These are phyloP conservation scores for Flaveria floridana DNA, from an alignment of 140 eudicot genomes.

Conservation along the genomic window DNA sequence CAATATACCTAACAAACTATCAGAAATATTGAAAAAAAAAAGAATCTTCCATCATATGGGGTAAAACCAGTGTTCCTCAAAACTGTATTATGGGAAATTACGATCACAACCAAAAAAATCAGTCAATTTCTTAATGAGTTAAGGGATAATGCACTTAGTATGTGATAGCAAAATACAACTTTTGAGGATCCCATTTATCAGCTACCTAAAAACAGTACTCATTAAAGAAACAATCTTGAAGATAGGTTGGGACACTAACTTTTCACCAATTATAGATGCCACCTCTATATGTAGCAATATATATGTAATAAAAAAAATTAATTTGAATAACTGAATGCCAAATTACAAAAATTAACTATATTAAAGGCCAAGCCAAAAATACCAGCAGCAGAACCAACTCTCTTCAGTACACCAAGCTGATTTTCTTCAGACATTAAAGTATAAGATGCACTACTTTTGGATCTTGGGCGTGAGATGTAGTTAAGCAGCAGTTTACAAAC, in stretches of 20 bases:
- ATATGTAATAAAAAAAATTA: neutral
- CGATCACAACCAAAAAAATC: neutral
- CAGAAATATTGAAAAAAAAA: neutral
- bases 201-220: conserved; percentile 11
- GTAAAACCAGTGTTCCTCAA: neutral
- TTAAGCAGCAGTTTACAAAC: conserved; percentile 69
- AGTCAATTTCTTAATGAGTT: neutral
- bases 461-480: conserved; percentile 56
- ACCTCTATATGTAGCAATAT: conserved; percentile 8
- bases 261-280: neutral
- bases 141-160: neutral
- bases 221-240: conserved; percentile 8
- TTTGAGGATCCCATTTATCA: conserved; percentile 9
- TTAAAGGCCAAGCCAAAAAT: conserved; percentile 23
- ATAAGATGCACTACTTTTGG: conserved; percentile 47
- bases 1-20: neutral
- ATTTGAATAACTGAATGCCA: neutral
- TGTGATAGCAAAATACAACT: conserved; percentile 16
- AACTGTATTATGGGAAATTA: neutral
- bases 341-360: neutral
- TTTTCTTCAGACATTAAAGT: conserved; percentile 58
- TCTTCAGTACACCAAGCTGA: conserved; percentile 80
- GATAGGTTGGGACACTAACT: conserved; percentile 1
- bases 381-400: conserved; percentile 97
- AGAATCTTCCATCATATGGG: neutral